A percentile compares a stretch with the other conserved stretches of the same genome.
phyloP scores from a whole-genome alignment of 2,329 filamentous ascomycete species.

The Aspergillus quadricinctus region DNA sequence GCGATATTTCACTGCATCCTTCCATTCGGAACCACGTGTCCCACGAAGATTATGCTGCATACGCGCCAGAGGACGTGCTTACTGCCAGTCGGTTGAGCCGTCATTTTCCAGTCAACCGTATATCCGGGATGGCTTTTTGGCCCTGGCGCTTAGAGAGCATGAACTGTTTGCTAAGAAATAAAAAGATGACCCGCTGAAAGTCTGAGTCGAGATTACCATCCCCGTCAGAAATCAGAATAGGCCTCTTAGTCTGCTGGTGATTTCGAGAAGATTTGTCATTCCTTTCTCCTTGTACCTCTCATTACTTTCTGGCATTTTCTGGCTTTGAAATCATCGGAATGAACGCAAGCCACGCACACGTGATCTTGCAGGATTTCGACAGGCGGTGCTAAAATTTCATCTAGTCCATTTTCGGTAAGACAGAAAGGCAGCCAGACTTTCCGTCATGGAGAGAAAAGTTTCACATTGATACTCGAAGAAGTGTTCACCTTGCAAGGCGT shows the following conservation, averaged over 20 bases:
- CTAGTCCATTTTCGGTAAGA: neutral
- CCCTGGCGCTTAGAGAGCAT: conserved; percentile 11
- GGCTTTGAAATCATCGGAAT: neutral
- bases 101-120: conserved; percentile 5
- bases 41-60: conserved; percentile 6
- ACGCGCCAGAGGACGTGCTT: conserved; percentile 14
- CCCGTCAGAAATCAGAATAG: neutral
- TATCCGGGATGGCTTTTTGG: conserved; percentile 8
- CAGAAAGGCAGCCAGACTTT: too few species aligned
- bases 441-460: neutral
- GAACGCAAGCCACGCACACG: conserved; percentile 1
- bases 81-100: conserved; percentile 1
- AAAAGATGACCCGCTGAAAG: neutral
- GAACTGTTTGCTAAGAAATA: neutral
- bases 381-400: neutral
- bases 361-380: conserved; percentile 8
- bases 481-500: neutral
- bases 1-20: conserved; percentile 6
- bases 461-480: neutral
- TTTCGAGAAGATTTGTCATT: neutral
- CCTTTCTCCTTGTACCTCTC: neutral
- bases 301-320: too few species aligned
- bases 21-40: conserved; percentile 18
- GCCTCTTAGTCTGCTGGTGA: neutral
- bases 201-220: neutral